These are phyloP conservation scores for Spinellus fusiger DNA, from an alignment of 192 early-diverging fungal genomes.

Conservation along the genomic window DNA sequence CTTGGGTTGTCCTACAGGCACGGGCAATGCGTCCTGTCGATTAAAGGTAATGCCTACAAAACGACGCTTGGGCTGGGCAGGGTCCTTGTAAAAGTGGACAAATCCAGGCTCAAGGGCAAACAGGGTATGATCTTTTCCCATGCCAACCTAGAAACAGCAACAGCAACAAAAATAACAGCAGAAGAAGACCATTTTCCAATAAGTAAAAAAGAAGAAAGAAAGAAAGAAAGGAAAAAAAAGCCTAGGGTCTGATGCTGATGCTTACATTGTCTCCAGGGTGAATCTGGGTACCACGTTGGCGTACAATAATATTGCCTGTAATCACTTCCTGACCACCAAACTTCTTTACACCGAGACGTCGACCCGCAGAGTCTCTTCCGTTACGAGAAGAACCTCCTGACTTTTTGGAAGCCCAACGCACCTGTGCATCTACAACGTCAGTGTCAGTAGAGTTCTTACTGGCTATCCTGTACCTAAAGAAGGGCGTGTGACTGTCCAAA, in stretches of 20 bases:
- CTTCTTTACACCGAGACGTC: slow-evolving; percentile 74
- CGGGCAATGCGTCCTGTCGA: slow-evolving; percentile 59
- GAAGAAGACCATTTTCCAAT: background rate
- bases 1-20: slow-evolving; percentile 52
- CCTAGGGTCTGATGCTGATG: background rate
- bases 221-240: background rate
- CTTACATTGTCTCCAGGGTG: slow-evolving; percentile 73
- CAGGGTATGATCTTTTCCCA: slow-evolving; percentile 76
- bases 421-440: slow-evolving; percentile 29
- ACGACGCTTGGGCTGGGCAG: slow-evolving; percentile 52
- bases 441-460: background rate
- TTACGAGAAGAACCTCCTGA: slow-evolving; percentile 75
- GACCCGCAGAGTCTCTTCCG: slow-evolving; percentile 72
- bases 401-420: slow-evolving; percentile 74
- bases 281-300: slow-evolving; percentile 75
- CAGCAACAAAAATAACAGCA: background rate
- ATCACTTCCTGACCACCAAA: slow-evolving; percentile 65
- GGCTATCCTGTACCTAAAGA: no score
- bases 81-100: slow-evolving; percentile 70
- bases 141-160: slow-evolving; percentile 47
- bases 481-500: no score
- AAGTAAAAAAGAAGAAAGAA: no score
- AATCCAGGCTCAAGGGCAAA: slow-evolving; percentile 66
- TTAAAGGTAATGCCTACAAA: slow-evolving; percentile 62
- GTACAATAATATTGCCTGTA: slow-evolving; percentile 74